These are phyloP conservation scores for Passalora sequoiae DNA, from an alignment of 2,329 filamentous ascomycete species.

Conservation along the genomic window DNA sequence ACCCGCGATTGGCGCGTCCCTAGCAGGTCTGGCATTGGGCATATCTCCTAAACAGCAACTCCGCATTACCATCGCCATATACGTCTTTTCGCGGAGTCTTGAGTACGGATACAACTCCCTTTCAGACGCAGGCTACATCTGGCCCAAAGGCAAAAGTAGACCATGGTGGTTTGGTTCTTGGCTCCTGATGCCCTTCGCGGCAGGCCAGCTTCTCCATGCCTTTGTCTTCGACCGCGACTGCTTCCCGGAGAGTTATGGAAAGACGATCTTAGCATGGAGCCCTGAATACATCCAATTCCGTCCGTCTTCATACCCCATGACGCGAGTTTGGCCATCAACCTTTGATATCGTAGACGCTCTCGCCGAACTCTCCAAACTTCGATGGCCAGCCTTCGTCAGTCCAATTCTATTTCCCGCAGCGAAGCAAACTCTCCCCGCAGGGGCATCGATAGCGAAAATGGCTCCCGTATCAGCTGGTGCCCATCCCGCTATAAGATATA, in stretches of 20 bases:
- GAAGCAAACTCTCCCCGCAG: constrained; percentile 48
- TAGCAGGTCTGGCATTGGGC: constrained; percentile 78
- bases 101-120: constrained; percentile 83
- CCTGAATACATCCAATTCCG: constrained; percentile 71
- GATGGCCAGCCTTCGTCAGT: constrained; percentile 83
- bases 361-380: constrained; percentile 71
- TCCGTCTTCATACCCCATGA: constrained; percentile 66
- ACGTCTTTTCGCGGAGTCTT: constrained; percentile 70
- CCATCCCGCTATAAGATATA: constrained; percentile 76
- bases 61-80: constrained; percentile 76
- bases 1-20: constrained; percentile 81
- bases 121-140: constrained; percentile 62
- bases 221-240: constrained; percentile 51
- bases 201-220: constrained; percentile 47
- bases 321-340: constrained; percentile 67
- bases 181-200: constrained; percentile 48
- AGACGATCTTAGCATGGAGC: constrained; percentile 65
- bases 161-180: constrained; percentile 60
- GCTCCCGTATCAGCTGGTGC: constrained; percentile 75
- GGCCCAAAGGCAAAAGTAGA: constrained; percentile 43
- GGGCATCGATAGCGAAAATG: constrained; percentile 58
- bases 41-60: constrained; percentile 67
- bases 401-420: constrained; percentile 77
- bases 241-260: constrained; percentile 53
- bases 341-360: constrained; percentile 76